Conservation (phyloP, 2,329 filamentous ascomycete species). For the Neopestalotiopsis sp. region DNA sequence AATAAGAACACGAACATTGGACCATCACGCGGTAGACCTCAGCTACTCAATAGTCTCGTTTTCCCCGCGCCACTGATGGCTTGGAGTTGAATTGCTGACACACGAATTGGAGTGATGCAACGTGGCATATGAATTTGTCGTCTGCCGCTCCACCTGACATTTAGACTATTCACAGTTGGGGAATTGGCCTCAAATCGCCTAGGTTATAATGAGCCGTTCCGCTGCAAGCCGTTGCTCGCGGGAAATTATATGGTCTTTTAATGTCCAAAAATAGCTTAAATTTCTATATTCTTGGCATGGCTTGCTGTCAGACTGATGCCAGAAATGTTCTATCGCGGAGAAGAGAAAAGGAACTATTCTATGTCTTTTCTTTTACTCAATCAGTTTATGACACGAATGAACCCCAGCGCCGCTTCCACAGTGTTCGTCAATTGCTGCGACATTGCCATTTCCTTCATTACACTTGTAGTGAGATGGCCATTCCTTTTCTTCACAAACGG, state of each 20-base stretch:
- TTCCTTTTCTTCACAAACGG: not conserved
- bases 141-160: not conserved
- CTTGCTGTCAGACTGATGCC: too few species aligned
- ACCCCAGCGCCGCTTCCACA: not conserved
- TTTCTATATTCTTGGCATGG: not conserved
- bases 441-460: not conserved
- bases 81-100: not conserved
- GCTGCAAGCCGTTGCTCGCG: too few species aligned
- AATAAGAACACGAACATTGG: not conserved
- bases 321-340: too few species aligned
- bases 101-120: not conserved
- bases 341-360: not conserved
- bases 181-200: too few species aligned
- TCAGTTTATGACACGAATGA: not conserved
- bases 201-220: too few species aligned
- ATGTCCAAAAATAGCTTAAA: not conserved
- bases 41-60: slow-evolving; percentile 1
- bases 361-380: not conserved
- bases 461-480: not conserved
- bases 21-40: not conserved
- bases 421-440: not conserved
- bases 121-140: not conserved
- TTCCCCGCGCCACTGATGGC: not conserved
- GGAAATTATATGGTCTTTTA: not conserved
- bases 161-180: not conserved